Evolutionary conservation across 805 yeast genomes (phyloP), one percentile per base, ranked within the genome.

Genomic region (Kodamaea laetipori): DNA sequence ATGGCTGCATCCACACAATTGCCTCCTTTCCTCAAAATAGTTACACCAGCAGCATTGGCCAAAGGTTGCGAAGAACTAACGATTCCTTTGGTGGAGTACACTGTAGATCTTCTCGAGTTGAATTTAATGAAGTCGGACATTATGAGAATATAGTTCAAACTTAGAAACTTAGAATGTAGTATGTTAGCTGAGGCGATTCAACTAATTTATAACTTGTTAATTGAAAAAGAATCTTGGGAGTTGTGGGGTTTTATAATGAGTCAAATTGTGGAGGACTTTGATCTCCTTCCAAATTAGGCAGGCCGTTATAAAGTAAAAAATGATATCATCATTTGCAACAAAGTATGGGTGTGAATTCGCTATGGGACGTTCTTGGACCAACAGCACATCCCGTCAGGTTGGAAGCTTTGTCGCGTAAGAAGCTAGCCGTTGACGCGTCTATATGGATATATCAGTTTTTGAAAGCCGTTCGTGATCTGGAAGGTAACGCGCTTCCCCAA

Each of bases 391-490:
- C 99, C 0, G 96, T 94, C 2, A 75, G 92, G 42, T 73, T 94
- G 21, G 98, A 92, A 60, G 82, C 95, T 0, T 73, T 94, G 26
- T 77, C 86, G 16, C 81, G 90, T 45, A 85, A 84, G 58, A 72
- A 77, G 41, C 69, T 94, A 54, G 99, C 99, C 0, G 92, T 94
- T 6, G 99, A 94, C 71, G 99, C 99, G 1, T 92, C 98, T 2
- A 94, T 94, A 50, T 94, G 99, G 99, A 86, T 94, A 43, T 94
- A 94, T 60, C 99, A 94, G 62, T 94, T 94, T 58, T 70, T 94
- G 50, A 94, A 92, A 61, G 98, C 98, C 1, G 95, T 94, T 16
- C 76, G 98, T 52, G 96, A 90, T 60, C 67, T 78, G 30, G 84
- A 85, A 23, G 99, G 98, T 6, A 79, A 84, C 46, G 78, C 87